Evolutionary conservation across 2,329 filamentous ascomycete genomes (phyloP).

Genomic region (Neoascochyta sp.): DNA sequence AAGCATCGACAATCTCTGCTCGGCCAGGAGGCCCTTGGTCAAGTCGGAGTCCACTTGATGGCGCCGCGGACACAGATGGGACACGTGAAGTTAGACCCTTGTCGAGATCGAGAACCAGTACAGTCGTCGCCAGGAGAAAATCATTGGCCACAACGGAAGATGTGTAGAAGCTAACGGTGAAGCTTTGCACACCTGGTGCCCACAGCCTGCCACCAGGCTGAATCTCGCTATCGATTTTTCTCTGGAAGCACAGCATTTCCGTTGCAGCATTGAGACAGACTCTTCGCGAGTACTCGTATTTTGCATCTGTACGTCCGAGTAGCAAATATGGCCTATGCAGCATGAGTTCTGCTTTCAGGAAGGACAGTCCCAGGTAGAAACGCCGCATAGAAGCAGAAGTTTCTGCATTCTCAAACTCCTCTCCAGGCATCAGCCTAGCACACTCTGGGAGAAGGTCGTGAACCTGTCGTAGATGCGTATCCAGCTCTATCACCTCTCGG

Average conservation of each 20-base stretch:
- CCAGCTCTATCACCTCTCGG: conserved; percentile 26
- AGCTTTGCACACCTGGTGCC: conserved; percentile 29
- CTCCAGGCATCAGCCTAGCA: conserved; percentile 11
- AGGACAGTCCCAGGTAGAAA: conserved; percentile 30
- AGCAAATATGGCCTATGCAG: conserved; percentile 39
- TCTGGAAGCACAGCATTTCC: conserved; percentile 45
- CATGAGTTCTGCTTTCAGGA: conserved; percentile 32
- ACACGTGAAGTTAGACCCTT: conserved; percentile 21
- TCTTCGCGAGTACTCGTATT: conserved; percentile 41
- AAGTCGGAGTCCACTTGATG: conserved; percentile 12
- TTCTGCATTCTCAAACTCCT: conserved; percentile 10
- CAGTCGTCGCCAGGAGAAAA: conserved; percentile 48
- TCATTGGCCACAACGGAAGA: conserved; percentile 45
- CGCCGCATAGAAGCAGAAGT: conserved; percentile 21
- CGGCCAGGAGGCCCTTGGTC: conserved; percentile 21
- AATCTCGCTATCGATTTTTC: conserved; percentile 42
- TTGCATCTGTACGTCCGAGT: conserved; percentile 33
- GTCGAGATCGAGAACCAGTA: conserved; percentile 46
- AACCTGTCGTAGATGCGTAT: conserved; percentile 19
- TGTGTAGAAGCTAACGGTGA: conserved; percentile 44
- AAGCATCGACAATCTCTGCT: conserved; percentile 20
- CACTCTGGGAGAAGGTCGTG: conserved; percentile 20
- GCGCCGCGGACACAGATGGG: conserved; percentile 1
- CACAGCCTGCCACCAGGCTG: conserved; percentile 38
- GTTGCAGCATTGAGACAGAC: conserved; percentile 47